Base-by-base conservation (phyloP, 805 yeast species). In the Priceomyces carsonii region DNA sequence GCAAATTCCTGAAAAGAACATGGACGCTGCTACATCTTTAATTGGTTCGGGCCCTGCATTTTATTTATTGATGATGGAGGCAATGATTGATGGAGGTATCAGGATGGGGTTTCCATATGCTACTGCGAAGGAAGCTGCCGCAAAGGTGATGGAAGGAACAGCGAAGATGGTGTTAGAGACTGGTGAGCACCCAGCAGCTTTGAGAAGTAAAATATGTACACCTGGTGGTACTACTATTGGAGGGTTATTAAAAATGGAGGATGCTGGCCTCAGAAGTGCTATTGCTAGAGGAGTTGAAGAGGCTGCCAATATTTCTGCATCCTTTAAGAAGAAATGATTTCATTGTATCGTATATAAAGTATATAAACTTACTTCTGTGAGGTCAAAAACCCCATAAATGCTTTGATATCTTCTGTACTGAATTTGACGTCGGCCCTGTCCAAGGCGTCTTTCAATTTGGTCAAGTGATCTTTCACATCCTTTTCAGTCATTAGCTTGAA, bases 161-260 rank as follows among this genome's bases (percentile, higher is more conserved):
- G 91, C 93, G 10, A 81, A 80, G 62, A 85, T 93, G 96, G 90
- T 83, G 1, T 75, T 82, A 44, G 77, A 79, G 46, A 81, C 89
- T 8, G 89, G 87, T 3, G 78, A 73, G 28, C 96, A 91, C 54
- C 99, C 99, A 8, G 91, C 93, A 13, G 87, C 77, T 8, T 73
- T 93, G 57, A 86, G 86, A 57, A 80, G 85, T 57, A 82, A 81
- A 50, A 93, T 93, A 6, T 89, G 96, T 57, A 93, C 99, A 0
- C 99, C 99, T 16, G 99, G 93, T 19, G 99, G 99, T 21, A 90
- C 97, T 33, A 93, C 99, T 3, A 93, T 93, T 57, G 95, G 95
- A 7, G 99, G 99, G 0, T 69, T 93, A 39, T 74, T 91, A 61
- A 87, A 81, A 45, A 80, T 93, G 83, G 99, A 93, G 67, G 96